These are phyloP conservation scores for Ustilaginoidea virens DNA, from an alignment of 2,329 filamentous ascomycete species.

Conservation along the genomic window DNA sequence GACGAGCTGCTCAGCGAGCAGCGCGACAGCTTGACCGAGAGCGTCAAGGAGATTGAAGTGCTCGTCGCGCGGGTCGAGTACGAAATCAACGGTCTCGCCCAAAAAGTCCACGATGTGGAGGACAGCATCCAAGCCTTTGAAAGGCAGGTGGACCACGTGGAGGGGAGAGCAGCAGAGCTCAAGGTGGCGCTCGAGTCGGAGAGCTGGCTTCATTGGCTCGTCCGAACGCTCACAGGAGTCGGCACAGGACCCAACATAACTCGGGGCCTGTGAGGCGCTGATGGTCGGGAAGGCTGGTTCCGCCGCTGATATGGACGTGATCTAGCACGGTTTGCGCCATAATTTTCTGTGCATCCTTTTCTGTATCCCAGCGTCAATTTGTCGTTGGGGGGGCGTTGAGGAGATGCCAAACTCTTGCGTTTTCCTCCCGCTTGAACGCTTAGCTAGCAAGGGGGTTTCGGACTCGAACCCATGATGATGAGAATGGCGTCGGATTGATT, in stretches of 20 bases:
- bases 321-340: no score
- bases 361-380: no score
- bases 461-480: no score
- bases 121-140: slow-evolving; percentile 69
- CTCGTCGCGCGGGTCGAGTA: slow-evolving; percentile 81
- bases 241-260: slow-evolving; percentile 43
- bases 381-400: no score
- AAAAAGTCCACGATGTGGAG: slow-evolving; percentile 76
- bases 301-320: no score
- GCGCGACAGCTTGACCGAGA: slow-evolving; percentile 51
- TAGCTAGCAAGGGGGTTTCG: no score
- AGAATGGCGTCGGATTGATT: no score
- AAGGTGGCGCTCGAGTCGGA: slow-evolving; percentile 47
- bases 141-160: slow-evolving; percentile 57
- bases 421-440: no score
- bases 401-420: no score
- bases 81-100: slow-evolving; percentile 66
- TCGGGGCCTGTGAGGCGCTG: slow-evolving; percentile 12
- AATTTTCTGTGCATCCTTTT: no score
- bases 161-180: slow-evolving; percentile 46
- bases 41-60: slow-evolving; percentile 63
- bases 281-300: no score
- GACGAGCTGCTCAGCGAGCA: slow-evolving; percentile 57
- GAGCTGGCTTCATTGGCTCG: slow-evolving; percentile 49
- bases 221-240: slow-evolving; percentile 44